These are phyloP conservation scores for Ceriops decandra DNA, from an alignment of 345 rosid species.

Conservation along the genomic window DNA sequence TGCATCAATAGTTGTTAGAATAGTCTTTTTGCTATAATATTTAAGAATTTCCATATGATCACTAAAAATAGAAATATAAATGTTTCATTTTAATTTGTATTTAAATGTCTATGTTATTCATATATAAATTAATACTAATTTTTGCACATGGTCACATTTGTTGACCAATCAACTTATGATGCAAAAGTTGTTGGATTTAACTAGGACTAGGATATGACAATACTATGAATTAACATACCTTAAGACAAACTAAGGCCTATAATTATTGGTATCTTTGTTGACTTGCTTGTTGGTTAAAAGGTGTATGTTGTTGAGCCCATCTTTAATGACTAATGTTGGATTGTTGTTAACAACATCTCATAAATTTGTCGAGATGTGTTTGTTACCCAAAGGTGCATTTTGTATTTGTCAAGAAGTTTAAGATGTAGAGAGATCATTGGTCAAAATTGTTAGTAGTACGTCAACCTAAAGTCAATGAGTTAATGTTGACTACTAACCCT, in stretches of 20 bases:
- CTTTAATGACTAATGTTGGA: too few relatives aligned
- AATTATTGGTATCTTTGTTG: slow-evolving; percentile 88
- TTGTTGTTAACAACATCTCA: too few relatives aligned
- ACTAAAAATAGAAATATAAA: too few relatives aligned
- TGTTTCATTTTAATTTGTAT: not conserved
- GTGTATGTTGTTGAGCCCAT: slow-evolving; percentile 43
- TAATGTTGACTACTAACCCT: too few relatives aligned
- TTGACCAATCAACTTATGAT: slow-evolving; percentile 79
- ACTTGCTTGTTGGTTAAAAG: slow-evolving; percentile 94
- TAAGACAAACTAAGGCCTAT: slow-evolving; percentile 69
- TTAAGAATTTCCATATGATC: not conserved
- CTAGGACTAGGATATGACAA: slow-evolving; percentile 96
- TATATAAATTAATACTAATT: slow-evolving; percentile 16
- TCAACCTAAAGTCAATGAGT: too few relatives aligned
- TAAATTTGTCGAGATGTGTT: too few relatives aligned
- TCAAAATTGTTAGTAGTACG: too few relatives aligned
- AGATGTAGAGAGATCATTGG: too few relatives aligned
- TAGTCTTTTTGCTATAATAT: not conserved
- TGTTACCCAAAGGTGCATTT: too few relatives aligned
- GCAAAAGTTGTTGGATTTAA: slow-evolving; percentile 88
- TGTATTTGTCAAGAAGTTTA: too few relatives aligned
- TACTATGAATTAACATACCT: slow-evolving; percentile 64
- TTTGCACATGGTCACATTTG: slow-evolving; percentile 71
- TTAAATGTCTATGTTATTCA: not conserved
- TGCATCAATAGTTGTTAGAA: not conserved